Percentiles rank a stretch among this genome's conserved stretches.
Conservation (phyloP, 306 rosid genomes). For the Citrullus colocynthis region DNA sequence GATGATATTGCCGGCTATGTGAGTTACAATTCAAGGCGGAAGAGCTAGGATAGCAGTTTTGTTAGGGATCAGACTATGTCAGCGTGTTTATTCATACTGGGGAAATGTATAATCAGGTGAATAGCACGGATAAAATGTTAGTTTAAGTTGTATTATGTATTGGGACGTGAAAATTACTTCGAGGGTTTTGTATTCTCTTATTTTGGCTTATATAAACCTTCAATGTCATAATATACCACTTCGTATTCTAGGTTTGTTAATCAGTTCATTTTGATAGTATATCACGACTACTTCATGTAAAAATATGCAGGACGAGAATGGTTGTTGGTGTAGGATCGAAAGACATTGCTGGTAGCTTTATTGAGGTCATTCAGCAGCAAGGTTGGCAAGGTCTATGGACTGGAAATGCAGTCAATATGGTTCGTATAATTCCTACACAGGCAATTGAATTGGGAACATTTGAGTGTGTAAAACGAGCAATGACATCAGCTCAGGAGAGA, state of each 20-base stretch:
- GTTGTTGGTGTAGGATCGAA: slow-evolving; percentile 90
- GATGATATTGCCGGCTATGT: neutral
- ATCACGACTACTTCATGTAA: neutral
- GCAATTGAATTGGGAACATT: slow-evolving; percentile 86
- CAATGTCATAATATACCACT: neutral
- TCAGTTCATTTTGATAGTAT: neutral
- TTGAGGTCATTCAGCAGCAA: slow-evolving; percentile 81
- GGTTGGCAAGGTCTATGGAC: slow-evolving; percentile 99
- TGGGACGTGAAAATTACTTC: neutral
- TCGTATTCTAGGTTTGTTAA: neutral
- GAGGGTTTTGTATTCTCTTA: neutral
- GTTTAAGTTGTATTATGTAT: neutral
- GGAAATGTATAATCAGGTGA: neutral
- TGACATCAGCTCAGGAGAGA: slow-evolving; percentile 59
- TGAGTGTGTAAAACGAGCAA: slow-evolving; percentile 64
- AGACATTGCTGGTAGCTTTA: slow-evolving; percentile 60
- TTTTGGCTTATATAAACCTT: neutral
- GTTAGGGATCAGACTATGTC: neutral
- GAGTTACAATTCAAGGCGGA: neutral
- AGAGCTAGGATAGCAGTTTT: neutral
- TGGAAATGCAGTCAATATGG: slow-evolving; percentile 85
- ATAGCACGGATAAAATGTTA: neutral
- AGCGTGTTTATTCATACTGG: neutral
- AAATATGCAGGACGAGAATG: slow-evolving; percentile 79
- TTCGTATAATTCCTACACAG: slow-evolving; percentile 89